These are phyloP conservation scores for Vitis rotundifolia DNA, from an alignment of 164 flowering plant species.

Conservation along the genomic window DNA sequence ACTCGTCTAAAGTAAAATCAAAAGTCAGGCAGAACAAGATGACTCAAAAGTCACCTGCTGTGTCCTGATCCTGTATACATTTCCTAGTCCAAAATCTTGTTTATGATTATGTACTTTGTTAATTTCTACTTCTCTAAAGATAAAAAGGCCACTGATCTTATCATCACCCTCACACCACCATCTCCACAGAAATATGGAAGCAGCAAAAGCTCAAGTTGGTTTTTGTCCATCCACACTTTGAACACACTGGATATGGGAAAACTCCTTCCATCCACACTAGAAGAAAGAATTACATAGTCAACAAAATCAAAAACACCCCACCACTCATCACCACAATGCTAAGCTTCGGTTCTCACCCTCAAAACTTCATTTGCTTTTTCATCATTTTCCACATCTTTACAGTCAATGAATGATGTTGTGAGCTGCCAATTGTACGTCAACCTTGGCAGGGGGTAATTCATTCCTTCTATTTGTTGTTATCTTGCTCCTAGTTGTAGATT, in stretches of 20 bases:
- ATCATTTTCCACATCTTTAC: conserved; percentile 1
- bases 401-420: conserved; percentile 7
- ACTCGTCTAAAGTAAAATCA: neutral
- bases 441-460: too few species aligned
- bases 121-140: conserved; percentile 29
- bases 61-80: conserved; percentile 34
- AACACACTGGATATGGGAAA: conserved; percentile 3
- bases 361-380: neutral
- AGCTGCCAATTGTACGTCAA: conserved; percentile 1
- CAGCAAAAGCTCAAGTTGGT: conserved; percentile 9
- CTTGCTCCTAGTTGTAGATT: conserved; percentile 56
- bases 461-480: too few species aligned
- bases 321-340: conserved; percentile 8
- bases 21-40: neutral
- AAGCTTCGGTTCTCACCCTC: neutral
- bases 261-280: conserved; percentile 18
- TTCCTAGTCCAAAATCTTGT: conserved; percentile 38
- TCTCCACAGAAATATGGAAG: conserved; percentile 1
- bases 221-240: too few species aligned
- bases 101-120: conserved; percentile 22
- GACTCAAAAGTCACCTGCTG: conserved; percentile 16
- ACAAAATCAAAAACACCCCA: conserved; percentile 19
- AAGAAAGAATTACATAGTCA: conserved; percentile 35
- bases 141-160: neutral
- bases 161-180: too few species aligned